phyloP scores from a whole-genome alignment of 148 eudicot genomes.

The Fagopyrum homotropicum region DNA sequence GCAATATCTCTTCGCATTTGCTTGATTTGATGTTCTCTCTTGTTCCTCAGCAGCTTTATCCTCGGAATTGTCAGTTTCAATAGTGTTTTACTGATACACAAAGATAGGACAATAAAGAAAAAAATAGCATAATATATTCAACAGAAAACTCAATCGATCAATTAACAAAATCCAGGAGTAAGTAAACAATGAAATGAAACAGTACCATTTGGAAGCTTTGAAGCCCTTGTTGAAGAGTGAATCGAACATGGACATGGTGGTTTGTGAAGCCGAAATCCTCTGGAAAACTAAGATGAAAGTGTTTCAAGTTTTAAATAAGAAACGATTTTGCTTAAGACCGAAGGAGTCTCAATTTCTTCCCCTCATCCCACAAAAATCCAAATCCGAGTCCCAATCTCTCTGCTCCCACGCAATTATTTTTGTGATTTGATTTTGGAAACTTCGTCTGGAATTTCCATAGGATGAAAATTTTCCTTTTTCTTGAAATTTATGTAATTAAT shows the following conservation, averaged over 20 bases:
- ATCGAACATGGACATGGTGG: constrained; percentile 58
- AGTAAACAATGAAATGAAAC: too few species aligned
- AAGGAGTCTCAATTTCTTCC: neutral
- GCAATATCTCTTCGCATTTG: constrained; percentile 95
- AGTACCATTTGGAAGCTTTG: constrained; percentile 73
- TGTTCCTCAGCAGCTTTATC: constrained; percentile 85
- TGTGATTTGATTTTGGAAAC: neutral
- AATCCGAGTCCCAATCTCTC: neutral
- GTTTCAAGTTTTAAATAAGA: too few species aligned
- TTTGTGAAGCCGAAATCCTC: neutral
- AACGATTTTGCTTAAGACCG: constrained; percentile 6
- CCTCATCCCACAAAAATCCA: neutral
- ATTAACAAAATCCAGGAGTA: neutral
- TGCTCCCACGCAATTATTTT: too few species aligned
- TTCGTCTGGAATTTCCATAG: neutral
- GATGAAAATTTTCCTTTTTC: too few species aligned
- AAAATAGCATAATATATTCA: constrained; percentile 8
- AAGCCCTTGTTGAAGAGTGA: constrained; percentile 64
- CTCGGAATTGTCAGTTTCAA: constrained; percentile 87
- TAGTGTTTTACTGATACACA: constrained; percentile 65
- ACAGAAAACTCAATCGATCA: neutral
- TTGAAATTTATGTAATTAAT: too few species aligned
- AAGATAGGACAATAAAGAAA: neutral
- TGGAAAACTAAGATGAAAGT: too few species aligned
- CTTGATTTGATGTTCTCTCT: constrained; percentile 78